phyloP scores from a whole-genome alignment of 2,329 filamentous ascomycete species.

The Fonsecaea nubica region DNA sequence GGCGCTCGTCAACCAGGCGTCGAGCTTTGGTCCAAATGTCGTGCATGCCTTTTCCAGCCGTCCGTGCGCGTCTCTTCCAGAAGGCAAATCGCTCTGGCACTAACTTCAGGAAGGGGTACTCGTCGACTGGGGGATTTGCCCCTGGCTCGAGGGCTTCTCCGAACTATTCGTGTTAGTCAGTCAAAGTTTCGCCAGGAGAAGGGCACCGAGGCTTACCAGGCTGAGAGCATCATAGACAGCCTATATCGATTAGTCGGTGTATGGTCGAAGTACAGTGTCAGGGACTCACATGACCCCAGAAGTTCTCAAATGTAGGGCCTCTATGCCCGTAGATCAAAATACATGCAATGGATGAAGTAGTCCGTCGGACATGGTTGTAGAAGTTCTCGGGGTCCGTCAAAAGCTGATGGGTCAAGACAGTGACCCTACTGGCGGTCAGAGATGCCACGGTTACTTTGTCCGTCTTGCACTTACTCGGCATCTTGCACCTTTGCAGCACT shows the following conservation, averaged over 20 bases:
- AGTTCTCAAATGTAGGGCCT: conserved; percentile 19
- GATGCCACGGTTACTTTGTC: too few species aligned
- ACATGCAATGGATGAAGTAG: conserved; percentile 33
- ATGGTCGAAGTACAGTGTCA: too few species aligned
- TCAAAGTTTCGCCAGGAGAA: too few species aligned
- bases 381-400: conserved; percentile 26
- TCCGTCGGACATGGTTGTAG: conserved; percentile 34
- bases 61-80: conserved; percentile 22
- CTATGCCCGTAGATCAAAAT: conserved; percentile 33
- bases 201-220: too few species aligned
- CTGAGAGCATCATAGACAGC: too few species aligned
- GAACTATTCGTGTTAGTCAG: too few species aligned
- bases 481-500: conserved; percentile 19
- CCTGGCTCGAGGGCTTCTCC: conserved; percentile 21
- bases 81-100: conserved; percentile 28
- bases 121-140: conserved; percentile 36
- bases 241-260: too few species aligned
- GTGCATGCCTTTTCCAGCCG: conserved; percentile 25
- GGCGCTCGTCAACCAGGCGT: conserved; percentile 10
- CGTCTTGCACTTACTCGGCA: conserved; percentile 13
- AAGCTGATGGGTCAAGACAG: conserved; percentile 23
- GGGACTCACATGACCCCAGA: conserved; percentile 25
- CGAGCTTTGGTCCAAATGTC: conserved; percentile 27
- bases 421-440: conserved; percentile 5
- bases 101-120: conserved; percentile 32